Base-by-base conservation (phyloP, 306 rosid genomes). In the Quercus ilex region DNA sequence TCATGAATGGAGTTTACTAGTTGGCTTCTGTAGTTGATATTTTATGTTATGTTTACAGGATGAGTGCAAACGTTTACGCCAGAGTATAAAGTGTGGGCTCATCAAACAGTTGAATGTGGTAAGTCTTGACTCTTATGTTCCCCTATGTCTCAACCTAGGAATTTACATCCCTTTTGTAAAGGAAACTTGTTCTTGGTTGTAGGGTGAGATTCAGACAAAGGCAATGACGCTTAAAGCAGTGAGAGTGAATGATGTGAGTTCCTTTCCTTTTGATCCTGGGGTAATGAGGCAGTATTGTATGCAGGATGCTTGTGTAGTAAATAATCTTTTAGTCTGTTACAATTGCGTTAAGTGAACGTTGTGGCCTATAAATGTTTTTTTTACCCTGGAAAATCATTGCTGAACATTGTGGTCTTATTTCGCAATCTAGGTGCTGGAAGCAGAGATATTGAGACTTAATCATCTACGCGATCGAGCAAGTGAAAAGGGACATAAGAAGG, bases 391-490 rank as follows among this genome's bases (percentile, higher is more conserved):
- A 79, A 65, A 60, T 77, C 79, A 65, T 49, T n/a, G 73, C 80
- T 78, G 26, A 73, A 30, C 30, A 28, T 74, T 52, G 31, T 75
- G 74, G 58, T 82, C 81, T 84, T 72, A 11, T 68, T 73, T 78
- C 49, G 63, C 86, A 78, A 74, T 89, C 23, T 84, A 95, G 99
- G 76, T 79, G 80, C 88, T 92, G 81, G 91, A 85, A 58, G 88
- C 88, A 68, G 97, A 95, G 91, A 86, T 83, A 70, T 76, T 89
- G 82, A 88, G 80, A 75, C 87, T 91, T 73, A 90, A 74, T 77
- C 89, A 91, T 82, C 98, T 95, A 49, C 97, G 91, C 53, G 91
- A 87, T 82, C 87, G 92, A 80, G 97, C 99, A 80, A 92, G 89
- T 85, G 97, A 91, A 84, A 92, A 91, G 86, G 98, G 98, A 78